Evolutionary conservation across 2,329 filamentous ascomycete genomes (phyloP).

Genomic region (Ascochyta viciae-villosae): DNA sequence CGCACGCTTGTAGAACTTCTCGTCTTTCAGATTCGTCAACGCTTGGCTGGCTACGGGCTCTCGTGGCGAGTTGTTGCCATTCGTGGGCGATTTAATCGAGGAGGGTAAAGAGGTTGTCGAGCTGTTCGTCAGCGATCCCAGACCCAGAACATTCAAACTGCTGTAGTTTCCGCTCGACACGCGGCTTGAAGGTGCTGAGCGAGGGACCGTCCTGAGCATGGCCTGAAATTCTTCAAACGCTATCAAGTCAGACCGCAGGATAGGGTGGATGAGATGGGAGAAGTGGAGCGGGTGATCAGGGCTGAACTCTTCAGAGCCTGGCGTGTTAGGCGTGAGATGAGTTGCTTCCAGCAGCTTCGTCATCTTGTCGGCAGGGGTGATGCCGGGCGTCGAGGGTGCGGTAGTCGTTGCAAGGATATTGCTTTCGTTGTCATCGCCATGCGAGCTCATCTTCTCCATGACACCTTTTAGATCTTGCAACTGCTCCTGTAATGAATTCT

Average conservation of each 20-base stretch:
- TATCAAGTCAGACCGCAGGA: constrained; percentile 80
- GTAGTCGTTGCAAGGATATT: constrained; percentile 68
- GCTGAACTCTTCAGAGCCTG: constrained; percentile 59
- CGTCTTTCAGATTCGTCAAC: constrained; percentile 78
- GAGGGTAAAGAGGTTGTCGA: constrained; percentile 60
- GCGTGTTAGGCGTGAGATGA: constrained; percentile 58
- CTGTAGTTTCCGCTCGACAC: constrained; percentile 75
- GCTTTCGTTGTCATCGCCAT: constrained; percentile 74
- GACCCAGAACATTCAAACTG: constrained; percentile 65
- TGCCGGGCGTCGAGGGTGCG: constrained; percentile 80
- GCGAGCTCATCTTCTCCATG: constrained; percentile 83
- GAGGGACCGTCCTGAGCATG: constrained; percentile 70
- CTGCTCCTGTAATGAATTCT: constrained; percentile 92
- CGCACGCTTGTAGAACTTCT: constrained; percentile 90
- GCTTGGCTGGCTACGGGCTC: constrained; percentile 33
- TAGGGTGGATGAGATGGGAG: constrained; percentile 80
- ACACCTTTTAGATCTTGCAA: constrained; percentile 88
- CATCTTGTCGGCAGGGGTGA: constrained; percentile 64
- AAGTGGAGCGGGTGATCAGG: constrained; percentile 75
- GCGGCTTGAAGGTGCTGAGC: constrained; percentile 68
- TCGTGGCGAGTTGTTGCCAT: constrained; percentile 45
- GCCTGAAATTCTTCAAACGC: constrained; percentile 86
- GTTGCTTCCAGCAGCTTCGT: constrained; percentile 67
- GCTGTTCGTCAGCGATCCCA: constrained; percentile 60
- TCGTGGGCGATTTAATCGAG: constrained; percentile 57